Evolutionary conservation across 176 grass and related monocot genomes (phyloP).

Genomic region (Ampelocalamus luodianensis): DNA sequence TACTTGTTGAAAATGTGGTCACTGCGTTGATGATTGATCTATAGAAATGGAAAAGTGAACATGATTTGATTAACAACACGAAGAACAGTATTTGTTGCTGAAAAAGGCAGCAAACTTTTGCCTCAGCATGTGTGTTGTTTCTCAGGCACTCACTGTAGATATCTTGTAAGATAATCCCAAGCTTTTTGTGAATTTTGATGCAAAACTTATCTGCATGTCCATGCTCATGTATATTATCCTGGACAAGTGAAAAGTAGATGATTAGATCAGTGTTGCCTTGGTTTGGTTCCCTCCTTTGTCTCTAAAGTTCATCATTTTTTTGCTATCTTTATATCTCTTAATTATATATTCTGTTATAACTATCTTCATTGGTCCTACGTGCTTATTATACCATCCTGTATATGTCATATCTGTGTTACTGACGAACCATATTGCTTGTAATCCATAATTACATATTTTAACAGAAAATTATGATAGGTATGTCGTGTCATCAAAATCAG

Average conservation of each 20-base stretch:
- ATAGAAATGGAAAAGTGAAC: not conserved
- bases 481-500: not conserved
- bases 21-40: not conserved
- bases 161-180: not conserved
- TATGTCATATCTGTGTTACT: not conserved
- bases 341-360: constrained; percentile 1
- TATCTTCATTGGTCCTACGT: not conserved
- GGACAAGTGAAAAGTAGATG: not conserved
- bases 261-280: not conserved
- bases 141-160: not conserved
- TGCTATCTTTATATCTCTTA: not conserved
- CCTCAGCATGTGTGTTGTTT: not conserved
- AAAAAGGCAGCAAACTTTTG: not conserved
- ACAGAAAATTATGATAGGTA: not conserved
- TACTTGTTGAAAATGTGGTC: constrained; percentile 6
- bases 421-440: not conserved
- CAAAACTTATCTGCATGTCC: not conserved
- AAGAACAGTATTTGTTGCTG: not conserved
- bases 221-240: not conserved
- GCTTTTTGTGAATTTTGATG: not conserved
- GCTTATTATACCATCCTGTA: not conserved
- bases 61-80: not conserved
- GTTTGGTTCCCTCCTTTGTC: constrained; percentile 6
- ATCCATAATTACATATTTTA: not conserved
- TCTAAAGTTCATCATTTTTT: not conserved